Base-by-base conservation (phyloP, 805 yeast species). In the Cyberlindnera americana region DNA sequence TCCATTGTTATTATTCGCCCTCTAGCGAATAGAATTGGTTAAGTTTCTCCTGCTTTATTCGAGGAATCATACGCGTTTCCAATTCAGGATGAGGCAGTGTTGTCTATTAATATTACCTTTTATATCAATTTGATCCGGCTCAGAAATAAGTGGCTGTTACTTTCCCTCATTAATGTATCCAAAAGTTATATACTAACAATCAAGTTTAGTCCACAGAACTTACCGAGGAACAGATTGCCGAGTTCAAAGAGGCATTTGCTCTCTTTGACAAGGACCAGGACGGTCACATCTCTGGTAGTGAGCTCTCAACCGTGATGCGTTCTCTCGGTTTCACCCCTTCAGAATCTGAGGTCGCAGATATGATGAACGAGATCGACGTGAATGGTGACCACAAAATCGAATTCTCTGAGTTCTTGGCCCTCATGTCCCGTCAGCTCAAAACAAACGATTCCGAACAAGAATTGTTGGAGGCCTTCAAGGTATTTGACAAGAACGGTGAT, bases 381-480 rank as follows among this genome's bases (percentile, higher is more conserved):
- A 93, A 93, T 69, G 91, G 91, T 54, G 95, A 93, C 67, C 96
- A 96, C 28, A 73, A 78, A 56, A 83, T 84, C 53, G 93, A 84
- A 60, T 84, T 84, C 63, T 75, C 86, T 36, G 93, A 84, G 65
- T 84, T 84, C 58, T 70, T 84, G 52, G 86, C 95, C 26, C 75
- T 84, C 74, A 85, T 84, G 95, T 44, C 52, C 25, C 47, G 93
- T 61, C 95, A 93, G 61, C 81, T 93, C 78, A 93, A 89, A 70
- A 96, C 91, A 57, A 89, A 93, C 46, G 99, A 93, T 64, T 83
- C 93, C 26, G 98, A 93, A 67, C 98, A 95, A 55, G 99, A 93
- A 66, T 80, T 93, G 50, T 78, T 91, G 49, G 99, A 93, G 68
- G 99, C 99, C 12, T 93, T 93, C 76, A 91, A 90, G 69, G 99